phyloP scores from a whole-genome alignment of 2,329 filamentous ascomycete species.

The Fusarium sp. region DNA sequence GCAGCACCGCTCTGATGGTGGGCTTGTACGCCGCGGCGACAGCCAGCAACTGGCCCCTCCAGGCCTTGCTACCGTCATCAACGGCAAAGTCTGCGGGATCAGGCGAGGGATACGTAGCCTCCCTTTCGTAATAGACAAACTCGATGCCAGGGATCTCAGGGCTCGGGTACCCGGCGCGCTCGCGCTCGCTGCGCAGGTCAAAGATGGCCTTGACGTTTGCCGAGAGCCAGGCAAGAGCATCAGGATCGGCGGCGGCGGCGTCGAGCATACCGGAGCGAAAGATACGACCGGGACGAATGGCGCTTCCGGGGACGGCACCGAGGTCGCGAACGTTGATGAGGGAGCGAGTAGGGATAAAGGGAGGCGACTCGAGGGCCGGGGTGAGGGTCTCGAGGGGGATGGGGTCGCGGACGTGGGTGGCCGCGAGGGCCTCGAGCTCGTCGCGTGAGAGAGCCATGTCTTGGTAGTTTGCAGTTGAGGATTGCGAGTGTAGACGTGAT shows the following conservation, averaged over 20 bases:
- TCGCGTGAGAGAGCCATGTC: constrained; percentile 45
- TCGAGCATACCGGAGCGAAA: constrained; percentile 65
- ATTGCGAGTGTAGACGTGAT: not conserved
- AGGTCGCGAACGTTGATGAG: constrained; percentile 69
- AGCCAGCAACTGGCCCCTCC: constrained; percentile 64
- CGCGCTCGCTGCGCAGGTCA: constrained; percentile 64
- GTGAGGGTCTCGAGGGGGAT: constrained; percentile 57
- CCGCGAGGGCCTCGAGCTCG: constrained; percentile 56
- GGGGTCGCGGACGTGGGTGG: constrained; percentile 58
- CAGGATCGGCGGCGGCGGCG: constrained; percentile 48
- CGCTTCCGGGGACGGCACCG: constrained; percentile 60
- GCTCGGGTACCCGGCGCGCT: constrained; percentile 61
- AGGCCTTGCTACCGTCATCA: constrained; percentile 62
- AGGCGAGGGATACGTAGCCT: constrained; percentile 54
- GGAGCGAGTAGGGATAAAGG: constrained; percentile 63
- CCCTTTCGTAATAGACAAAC: constrained; percentile 60
- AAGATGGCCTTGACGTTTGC: constrained; percentile 62
- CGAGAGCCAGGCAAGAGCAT: constrained; percentile 55
- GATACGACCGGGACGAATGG: constrained; percentile 59
- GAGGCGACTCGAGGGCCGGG: constrained; percentile 57
- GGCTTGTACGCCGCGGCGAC: constrained; percentile 61
- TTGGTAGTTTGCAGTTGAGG: not conserved
- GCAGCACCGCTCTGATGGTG: constrained; percentile 62
- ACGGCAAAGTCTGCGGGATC: constrained; percentile 60
- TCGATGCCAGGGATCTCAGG: constrained; percentile 62